Evolutionary conservation across 257 asterid species (phyloP), one percentile per base, ranked within the genome.

Genomic region (Lycium barbarum): DNA sequence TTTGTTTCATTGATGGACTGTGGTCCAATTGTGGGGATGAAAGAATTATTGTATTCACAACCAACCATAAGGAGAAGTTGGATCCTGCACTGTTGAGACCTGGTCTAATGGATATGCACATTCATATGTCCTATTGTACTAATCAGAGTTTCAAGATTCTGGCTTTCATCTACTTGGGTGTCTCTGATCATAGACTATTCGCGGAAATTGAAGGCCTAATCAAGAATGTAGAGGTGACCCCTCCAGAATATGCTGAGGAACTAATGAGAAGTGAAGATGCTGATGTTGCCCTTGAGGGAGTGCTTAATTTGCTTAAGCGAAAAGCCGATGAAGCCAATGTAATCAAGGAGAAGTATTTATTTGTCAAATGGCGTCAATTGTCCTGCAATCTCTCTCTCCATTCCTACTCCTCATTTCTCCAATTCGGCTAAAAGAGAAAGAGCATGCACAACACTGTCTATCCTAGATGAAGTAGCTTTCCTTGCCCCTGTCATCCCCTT

Each of bases 11-110:
- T 18, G 98, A 94, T 51, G 97, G 98, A 57, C 54, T 94, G 81
- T 94, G 98, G 97, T 94, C 98, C 45, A 88, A 90, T 7, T 91
- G 95, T 47, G 98, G 98, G 40, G 98, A 94, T 18, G 98, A 92
- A 80, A 86, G 96, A 83, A 93, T 93, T 9, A 84, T 94, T 65
- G 86, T 94, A 22, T 93, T 94, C 94, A 94, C 98, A 4, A 94
- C 98, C 43, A 94, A 94, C 79, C 95, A 91, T 86, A 94, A 91
- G 81, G 98, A 94, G 5, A 92, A 91, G 88, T 91, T 94, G 9
- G 98, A 94, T 80, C 97, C 98, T 10, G 98, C 98, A 1, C 83
- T 94, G 49, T 12, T 94, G 12, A 90, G 98, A 57, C 95, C 98
- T 0, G 97, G 98, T 43, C 88, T 96, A 79, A 94, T 94, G 98